phyloP scores from a whole-genome alignment of 1,139 yeast species.

The Meyerozyma guilliermondii region DNA sequence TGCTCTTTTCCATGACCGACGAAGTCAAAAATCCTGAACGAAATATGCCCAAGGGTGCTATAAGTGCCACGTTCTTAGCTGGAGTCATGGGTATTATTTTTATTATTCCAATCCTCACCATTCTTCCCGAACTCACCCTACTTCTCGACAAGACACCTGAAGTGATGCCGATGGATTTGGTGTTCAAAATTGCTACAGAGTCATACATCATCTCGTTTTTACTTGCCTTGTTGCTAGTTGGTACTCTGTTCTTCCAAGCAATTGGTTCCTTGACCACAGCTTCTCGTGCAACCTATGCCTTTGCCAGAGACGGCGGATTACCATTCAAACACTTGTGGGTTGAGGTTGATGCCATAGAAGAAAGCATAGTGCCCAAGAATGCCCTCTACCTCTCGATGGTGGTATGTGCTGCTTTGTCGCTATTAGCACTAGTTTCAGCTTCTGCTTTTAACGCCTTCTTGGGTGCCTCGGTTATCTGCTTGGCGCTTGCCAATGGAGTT shows the following conservation, averaged over 20 bases:
- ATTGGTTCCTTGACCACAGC: conserved; percentile 82
- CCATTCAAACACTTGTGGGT: conserved; percentile 68
- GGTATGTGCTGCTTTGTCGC: conserved; percentile 56
- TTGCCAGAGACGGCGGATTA: conserved; percentile 84
- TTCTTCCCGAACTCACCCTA: conserved; percentile 58
- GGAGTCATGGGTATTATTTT: conserved; percentile 66
- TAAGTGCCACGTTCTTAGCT: conserved; percentile 60
- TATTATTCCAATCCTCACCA: conserved; percentile 64
- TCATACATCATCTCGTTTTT: conserved; percentile 64
- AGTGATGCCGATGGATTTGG: conserved; percentile 60
- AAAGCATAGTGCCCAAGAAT: conserved; percentile 61
- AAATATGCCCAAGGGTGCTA: conserved; percentile 74
- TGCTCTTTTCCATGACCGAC: conserved; percentile 77
- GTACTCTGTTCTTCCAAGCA: conserved; percentile 72
- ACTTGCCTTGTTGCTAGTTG: conserved; percentile 60
- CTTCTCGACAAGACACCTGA: conserved; percentile 59
- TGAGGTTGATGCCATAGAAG: conserved; percentile 56
- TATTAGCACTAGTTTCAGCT: conserved; percentile 62
- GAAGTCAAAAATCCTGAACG: conserved; percentile 74
- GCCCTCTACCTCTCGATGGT: conserved; percentile 68
- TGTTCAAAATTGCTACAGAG: conserved; percentile 65
- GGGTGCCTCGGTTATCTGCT: conserved; percentile 79
- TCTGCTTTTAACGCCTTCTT: conserved; percentile 82
- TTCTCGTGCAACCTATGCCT: conserved; percentile 79
- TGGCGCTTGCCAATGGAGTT: conserved; percentile 72